Evolutionary conservation across 495 filamentous ascomycete species (phyloP), one percentile per base, ranked within the genome.

Genomic region (Sabuloglossum arenarium): DNA sequence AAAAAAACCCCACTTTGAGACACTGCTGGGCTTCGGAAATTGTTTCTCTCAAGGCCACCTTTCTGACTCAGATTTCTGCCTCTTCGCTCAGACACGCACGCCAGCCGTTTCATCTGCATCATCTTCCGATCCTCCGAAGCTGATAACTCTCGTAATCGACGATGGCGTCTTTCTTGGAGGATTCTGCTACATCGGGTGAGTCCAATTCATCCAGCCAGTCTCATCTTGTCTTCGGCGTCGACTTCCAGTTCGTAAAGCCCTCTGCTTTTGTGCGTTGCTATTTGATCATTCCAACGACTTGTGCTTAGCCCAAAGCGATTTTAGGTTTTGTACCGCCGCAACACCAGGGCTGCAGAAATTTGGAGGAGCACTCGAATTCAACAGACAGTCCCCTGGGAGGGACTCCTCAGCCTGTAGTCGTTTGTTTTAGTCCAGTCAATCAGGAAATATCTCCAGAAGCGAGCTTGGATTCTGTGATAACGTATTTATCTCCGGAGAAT

Each of bases 371-470:
- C 24, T 37, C 53, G n/a, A 37, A 37, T 37, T 23, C 30, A 39
- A 19, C 29, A 19, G 53, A 6, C 53, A 28, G 37, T 31, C 53
- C 34, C 3, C 47, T 23, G 6, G 45, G 3, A 25, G 21, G 4
- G 21, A n/a, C 1, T 21, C 14, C 6, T 9, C 56, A 32, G n/a
- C 56, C 46, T 14, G 27, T 9, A 67, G 67, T 74, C 25, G 88
- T 95, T 55, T 84, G 86, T 58, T 94, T 95, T 68, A 85, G 83
- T 43, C 82, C 84, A 16, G 73, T 82, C 59, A 79, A 82, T 58
- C 75, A 85, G 68, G 86, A 91, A 67, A 90, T 93, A 63, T 75
- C 80, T 23, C 80, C 83, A 21, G 66, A 71, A 16, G 58, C 64
- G 56, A 69, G 61, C 51, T 61, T 70, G 29, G 59, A 66, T 54